These are phyloP conservation scores for Ustilago trichophora DNA, from an alignment of 1,284 basidiomycete species.

Conservation along the genomic window DNA sequence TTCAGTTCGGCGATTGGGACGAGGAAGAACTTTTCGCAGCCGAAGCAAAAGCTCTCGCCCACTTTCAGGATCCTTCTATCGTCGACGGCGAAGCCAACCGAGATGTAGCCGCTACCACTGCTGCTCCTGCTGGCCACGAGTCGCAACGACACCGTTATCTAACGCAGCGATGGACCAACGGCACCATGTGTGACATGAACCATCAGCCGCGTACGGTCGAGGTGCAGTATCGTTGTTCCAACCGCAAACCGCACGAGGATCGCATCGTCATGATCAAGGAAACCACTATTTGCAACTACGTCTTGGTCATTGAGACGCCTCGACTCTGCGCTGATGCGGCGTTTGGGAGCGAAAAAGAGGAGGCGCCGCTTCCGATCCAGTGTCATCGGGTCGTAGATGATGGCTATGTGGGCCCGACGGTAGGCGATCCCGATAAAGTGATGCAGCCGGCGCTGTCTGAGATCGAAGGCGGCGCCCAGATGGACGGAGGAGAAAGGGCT, in stretches of 20 bases:
- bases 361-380: conserved; percentile 20
- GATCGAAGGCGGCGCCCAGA: background rate
- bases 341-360: conserved; percentile 44
- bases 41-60: conserved; percentile 24
- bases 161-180: conserved; percentile 56
- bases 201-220: conserved; percentile 53
- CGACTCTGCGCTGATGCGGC: conserved; percentile 40
- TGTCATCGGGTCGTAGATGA: conserved; percentile 43
- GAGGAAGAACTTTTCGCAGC: conserved; percentile 43
- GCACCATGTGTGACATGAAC: conserved; percentile 58
- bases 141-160: conserved; percentile 47
- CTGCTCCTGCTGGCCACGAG: conserved; percentile 1
- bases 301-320: conserved; percentile 50
- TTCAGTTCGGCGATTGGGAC: conserved; percentile 55
- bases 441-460: conserved; percentile 1
- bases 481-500: too few relatives aligned
- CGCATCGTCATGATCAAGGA: conserved; percentile 60
- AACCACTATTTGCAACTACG: conserved; percentile 62
- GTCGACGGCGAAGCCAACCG: background rate
- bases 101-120: background rate
- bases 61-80: conserved; percentile 1
- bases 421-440: conserved; percentile 24
- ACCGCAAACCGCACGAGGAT: conserved; percentile 33
- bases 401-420: conserved; percentile 16
- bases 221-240: conserved; percentile 57